Conservation (phyloP, 371 early-diverging fungal species). For the Apophysomyces sp. region DNA sequence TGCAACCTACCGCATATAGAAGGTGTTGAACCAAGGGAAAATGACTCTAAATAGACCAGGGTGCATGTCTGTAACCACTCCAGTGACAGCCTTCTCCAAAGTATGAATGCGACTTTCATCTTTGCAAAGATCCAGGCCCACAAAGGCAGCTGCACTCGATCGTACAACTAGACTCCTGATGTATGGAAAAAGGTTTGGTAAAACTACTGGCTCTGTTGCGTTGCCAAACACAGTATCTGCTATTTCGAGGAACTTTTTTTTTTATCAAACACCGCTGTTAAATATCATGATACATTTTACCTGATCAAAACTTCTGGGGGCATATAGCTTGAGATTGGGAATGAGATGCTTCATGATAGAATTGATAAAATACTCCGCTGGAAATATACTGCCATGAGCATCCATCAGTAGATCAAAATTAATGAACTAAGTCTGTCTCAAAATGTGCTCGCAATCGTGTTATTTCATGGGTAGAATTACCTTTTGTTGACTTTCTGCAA, state of each 20-base stretch:
- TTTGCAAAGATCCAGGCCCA: slow-evolving; percentile 17
- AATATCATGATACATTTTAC: slow-evolving; percentile 5
- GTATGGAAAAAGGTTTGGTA: not conserved
- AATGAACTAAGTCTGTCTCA: not conserved
- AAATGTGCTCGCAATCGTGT: too few species aligned
- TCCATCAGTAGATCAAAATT: not conserved
- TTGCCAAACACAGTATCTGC: not conserved
- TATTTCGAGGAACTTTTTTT: not conserved
- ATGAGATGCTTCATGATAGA: slow-evolving; percentile 22
- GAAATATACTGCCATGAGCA: not conserved
- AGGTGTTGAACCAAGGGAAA: slow-evolving; percentile 23
- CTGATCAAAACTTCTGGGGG: slow-evolving; percentile 11
- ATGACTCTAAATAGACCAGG: slow-evolving; percentile 12
- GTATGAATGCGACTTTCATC: slow-evolving; percentile 10
- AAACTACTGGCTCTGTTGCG: slow-evolving; percentile 9
- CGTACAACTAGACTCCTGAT: slow-evolving; percentile 4
- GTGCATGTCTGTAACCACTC: slow-evolving; percentile 14
- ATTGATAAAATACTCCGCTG: not conserved
- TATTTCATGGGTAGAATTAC: too few species aligned
- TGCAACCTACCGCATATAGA: slow-evolving; percentile 27
- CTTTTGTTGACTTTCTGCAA: slow-evolving; percentile 13
- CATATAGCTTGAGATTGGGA: slow-evolving; percentile 25
- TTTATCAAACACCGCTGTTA: too few species aligned
- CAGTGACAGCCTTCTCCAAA: slow-evolving; percentile 20
- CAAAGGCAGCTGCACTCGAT: slow-evolving; percentile 22